These are phyloP conservation scores for Linderina pennispora DNA, from an alignment of 192 early-diverging fungal species.

Conservation along the genomic window DNA sequence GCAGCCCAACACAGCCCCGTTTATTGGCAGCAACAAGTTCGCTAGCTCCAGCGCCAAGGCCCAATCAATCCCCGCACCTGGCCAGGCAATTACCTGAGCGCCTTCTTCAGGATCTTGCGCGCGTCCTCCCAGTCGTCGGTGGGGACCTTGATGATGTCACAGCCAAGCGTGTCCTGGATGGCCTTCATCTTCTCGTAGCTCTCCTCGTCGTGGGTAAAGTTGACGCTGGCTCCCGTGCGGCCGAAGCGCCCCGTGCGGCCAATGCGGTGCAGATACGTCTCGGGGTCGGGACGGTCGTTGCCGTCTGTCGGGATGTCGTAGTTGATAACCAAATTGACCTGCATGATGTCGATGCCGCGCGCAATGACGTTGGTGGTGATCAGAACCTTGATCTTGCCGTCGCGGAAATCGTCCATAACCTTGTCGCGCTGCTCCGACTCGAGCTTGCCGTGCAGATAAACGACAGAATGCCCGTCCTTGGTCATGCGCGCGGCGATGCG, in stretches of 20 bases:
- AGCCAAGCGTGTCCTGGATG: constrained; percentile 76
- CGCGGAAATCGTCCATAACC: constrained; percentile 90
- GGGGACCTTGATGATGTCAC: constrained; percentile 71
- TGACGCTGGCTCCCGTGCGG: constrained; percentile 88
- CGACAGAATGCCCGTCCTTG: constrained; percentile 75
- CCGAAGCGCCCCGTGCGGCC: constrained; percentile 98
- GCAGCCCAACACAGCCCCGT: no score
- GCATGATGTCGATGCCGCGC: constrained; percentile 95
- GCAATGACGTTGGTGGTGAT: constrained; percentile 97
- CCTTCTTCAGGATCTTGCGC: constrained; percentile 82
- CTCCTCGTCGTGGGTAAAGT: constrained; percentile 83
- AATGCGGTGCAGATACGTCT: constrained; percentile 97
- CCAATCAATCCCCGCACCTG: no score
- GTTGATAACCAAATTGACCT: constrained; percentile 95
- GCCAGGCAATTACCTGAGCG: constrained; percentile 52
- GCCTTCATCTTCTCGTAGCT: constrained; percentile 71
- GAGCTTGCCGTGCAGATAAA: constrained; percentile 79
- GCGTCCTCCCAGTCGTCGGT: constrained; percentile 79
- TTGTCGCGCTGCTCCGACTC: constrained; percentile 73
- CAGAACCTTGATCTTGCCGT: constrained; percentile 85
- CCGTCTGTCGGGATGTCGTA: constrained; percentile 85
- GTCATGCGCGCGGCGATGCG: constrained; percentile 67
- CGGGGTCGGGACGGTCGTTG: constrained; percentile 65
- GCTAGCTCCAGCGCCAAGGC: no score
- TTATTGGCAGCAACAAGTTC: no score